Base-by-base conservation (phyloP, 2,329 filamentous ascomycete species). In the Periglandula ipomoeae region DNA sequence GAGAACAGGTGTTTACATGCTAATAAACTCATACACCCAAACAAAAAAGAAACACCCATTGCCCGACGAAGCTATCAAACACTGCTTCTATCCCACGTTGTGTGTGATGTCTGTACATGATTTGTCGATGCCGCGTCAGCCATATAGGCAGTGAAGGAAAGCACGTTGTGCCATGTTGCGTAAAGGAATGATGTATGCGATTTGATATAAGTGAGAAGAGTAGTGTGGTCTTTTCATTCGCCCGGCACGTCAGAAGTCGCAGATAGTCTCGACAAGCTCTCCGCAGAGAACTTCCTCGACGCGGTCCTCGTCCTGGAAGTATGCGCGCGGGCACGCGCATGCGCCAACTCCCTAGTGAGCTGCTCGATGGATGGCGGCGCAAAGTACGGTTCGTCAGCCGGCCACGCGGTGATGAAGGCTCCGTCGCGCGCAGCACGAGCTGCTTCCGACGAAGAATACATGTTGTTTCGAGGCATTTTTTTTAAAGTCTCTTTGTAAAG, bases 371-470 rank as follows among this genome's bases (percentile, higher is more conserved):
- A 23, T 20, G 46, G 50, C 37, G 49, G 53, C 19, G 27, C 37
- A 27, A 47, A 27, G 34, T 55, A 58, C 4, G 55, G 53, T 52
- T 63, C 58, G 35, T 59, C 59, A 20, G 54, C 44, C 0, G 60
- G 61, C 61, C 60, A 62, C 23, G 61, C 59, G 13, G 55, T 55
- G 22, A 63, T 51, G 26, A 52, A 58, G 17, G 61, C 60, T 39
- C 61, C 61, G 23, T 48, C 47, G 11, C 49, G 51, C 10, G 53
- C 46, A 24, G 54, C 58, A 10, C 50, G 42, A 8, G 58, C 61
- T 4, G 61, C 61, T 10, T 60, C 55, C 23, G 49, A 37, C 10
- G 60, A 52, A 11, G 60, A 56, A 46, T 63, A 62, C 2, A 52
- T 47, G 30, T 15, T n/a, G n/a, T n/a, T n/a, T 17, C n/a, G 45